phyloP scores from a whole-genome alignment of 2,329 filamentous ascomycete genomes.

The Huntiella moniliformis region DNA sequence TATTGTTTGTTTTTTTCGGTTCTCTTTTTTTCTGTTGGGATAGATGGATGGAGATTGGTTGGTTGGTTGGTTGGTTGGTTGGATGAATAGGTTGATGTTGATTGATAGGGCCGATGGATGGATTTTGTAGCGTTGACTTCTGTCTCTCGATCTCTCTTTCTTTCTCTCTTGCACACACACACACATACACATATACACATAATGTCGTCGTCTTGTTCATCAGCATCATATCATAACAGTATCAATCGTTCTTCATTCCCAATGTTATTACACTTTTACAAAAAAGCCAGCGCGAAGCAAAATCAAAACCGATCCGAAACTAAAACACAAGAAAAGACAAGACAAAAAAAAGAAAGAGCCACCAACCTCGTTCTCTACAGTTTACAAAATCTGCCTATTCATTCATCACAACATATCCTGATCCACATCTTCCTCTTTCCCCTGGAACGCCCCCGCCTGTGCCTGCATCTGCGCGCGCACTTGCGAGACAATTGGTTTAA shows the following conservation, averaged over 20 bases:
- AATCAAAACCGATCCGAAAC: too few species aligned
- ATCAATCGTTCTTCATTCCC: conserved; percentile 4
- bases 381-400: too few species aligned
- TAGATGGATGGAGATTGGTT: not conserved
- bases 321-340: too few species aligned
- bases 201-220: conserved; percentile 1
- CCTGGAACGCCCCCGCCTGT: not conserved
- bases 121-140: not conserved
- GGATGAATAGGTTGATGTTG: too few species aligned
- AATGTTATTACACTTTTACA: conserved; percentile 11
- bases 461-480: not conserved
- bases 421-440: too few species aligned
- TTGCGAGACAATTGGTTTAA: too few species aligned
- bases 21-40: conserved; percentile 8
- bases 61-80: too few species aligned
- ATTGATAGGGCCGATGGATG: too few species aligned
- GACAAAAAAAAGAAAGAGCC: too few species aligned
- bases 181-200: conserved; percentile 1
- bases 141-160: not conserved
- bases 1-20: conserved; percentile 12
- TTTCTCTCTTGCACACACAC: conserved; percentile 6
- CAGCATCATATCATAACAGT: not conserved
- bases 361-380: too few species aligned
- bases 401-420: too few species aligned
- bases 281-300: too few species aligned